Base-by-base conservation (phyloP, 2,329 filamentous ascomycete genomes). In the Microcyclospora pomicola region DNA sequence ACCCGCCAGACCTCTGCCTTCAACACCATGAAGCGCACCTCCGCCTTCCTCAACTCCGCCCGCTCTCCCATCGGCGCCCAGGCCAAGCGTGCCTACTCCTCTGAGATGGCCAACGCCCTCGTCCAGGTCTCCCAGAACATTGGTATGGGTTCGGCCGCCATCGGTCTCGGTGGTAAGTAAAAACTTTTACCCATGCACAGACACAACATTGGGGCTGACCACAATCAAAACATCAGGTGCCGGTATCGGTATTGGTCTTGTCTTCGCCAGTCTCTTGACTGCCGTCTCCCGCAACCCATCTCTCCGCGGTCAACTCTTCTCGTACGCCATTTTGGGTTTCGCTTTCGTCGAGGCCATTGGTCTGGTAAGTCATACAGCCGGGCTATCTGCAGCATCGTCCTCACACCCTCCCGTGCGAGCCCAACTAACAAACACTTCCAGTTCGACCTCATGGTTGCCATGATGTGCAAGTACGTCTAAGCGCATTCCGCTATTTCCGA, bases 221-320 rank as follows among this genome's bases (percentile, higher is more conserved):
- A 10, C 34, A n/a, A 16, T 31, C 35, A 41, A 44, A 31, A 31
- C 30, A 33, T 83, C 81, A 63, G 81, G 81, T 80, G 81, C 82
- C 63, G 82, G 83, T 85, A 84, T 91, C 67, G 84, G 84, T 83
- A 92, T 91, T 69, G 84, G 84, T 75, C 78, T 88, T 63, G 84
- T 92, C 64, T 92, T 92, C 77, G 83, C 81, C 63, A 79, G 82
- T 60, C 82, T 92, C 64, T 75, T 92, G 63, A 79, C 82, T 69
- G 78, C 78, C 71, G 83, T 91, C 66, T 82, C 84, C 73, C 83
- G 84, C 73, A 93, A 93, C 82, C 84, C 84, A 62, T 82, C 81
- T 63, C 82, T 92, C 72, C 81, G 83, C 72, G 84, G 83, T 66
- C 85, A 92, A 77, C 83, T 93, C 62, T 93, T 91, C 82, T 83